Evolutionary conservation across 176 grass and related monocot genomes (phyloP), one percentile per base, ranked within the genome.

Genomic region (Bolboschoenus planiculmis): DNA sequence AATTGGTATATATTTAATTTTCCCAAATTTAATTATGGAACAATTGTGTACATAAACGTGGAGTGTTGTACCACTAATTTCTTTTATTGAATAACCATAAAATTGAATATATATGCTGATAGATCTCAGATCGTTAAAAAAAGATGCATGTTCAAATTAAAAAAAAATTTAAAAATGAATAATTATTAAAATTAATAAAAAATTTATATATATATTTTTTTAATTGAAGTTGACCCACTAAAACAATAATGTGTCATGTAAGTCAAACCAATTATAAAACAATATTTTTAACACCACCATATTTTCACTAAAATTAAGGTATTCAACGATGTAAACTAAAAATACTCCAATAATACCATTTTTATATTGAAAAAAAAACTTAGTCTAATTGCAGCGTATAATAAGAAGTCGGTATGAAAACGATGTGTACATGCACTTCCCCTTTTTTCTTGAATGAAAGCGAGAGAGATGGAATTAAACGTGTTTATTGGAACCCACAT

Each of bases 281-380:
- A 73, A 73, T 73, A 20, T 8, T 47, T n/a, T 73, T 27, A 26
- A 46, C 40, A 5, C 4, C 5, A 7, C 44, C 3, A 43, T 71
- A 20, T 1, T 73, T 73, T 73, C 68, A 47, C 39, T 73, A 46
- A 14, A 71, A 73, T 24, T 73, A 46, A 73, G 68, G 68, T 73
- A 44, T 46, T 4, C n/a, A 2, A 46, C 14, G 68, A 26, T 46
- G 68, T 6, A 47, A 46, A 13, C 13, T 2, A 16, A 40, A 65
- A 68, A 35, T 39, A 68, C 37, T 26, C 68, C 24, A 27, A 73
- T 73, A 46, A 73, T 73, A 16, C 68, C 21, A 46, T 47, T 16
- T 14, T 73, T 14, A 47, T 74, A 47, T 3, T n/a, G 1, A 24
- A 15, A 74, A 37, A 20, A 39, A 39, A 61, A 74, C 40, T 13